Base-by-base conservation (phyloP, 257 asterid genomes). In the Rhazya stricta region DNA sequence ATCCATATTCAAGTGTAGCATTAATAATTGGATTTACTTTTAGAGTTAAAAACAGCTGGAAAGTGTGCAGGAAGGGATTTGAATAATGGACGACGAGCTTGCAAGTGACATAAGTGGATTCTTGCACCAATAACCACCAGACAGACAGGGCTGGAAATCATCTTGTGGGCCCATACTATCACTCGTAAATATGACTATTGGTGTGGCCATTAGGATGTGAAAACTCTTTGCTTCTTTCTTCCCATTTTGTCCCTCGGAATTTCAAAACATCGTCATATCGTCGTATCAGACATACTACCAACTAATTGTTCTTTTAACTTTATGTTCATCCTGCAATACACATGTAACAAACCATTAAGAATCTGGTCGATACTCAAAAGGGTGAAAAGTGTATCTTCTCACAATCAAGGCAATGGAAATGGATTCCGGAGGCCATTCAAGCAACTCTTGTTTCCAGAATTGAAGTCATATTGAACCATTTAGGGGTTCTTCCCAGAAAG, bases 1-100 rank as follows among this genome's bases (percentile, higher is more conserved):
- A n/a, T n/a, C n/a, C n/a, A n/a, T 62, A 32, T 30, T 62, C 43
- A 62, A 62, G 7, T 13, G 11, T 13, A 1, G 3, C 23, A 13
- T 5, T 2, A 0, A 63, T 63, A 63, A 34, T 63, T 63, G 69
- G 15, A 34, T 63, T 16, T 37, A 19, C 45, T 34, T 63, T 66
- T 36, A n/a, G 48, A 39, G 30, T 37, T 19, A n/a, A 37, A 41
- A 66, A 66, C 71, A 66, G 71, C 71, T 66, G 71, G 48, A 66
- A 66, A 65, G 70, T 41, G 45, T 19, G 37, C 21, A 2, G 8
- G 43, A 65, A 65, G 6, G 71, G 8, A 25, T 69, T 69, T 41
- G 37, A 69, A 69, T 69, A 43, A 69, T 43, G 27, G 74, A 27
- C 16, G 46, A 45, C 27, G 74, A 69, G 39, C 56, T 1, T 58